These are phyloP conservation scores for Calonectria multiphialidica DNA, from an alignment of 2,329 filamentous ascomycete species.

Conservation along the genomic window DNA sequence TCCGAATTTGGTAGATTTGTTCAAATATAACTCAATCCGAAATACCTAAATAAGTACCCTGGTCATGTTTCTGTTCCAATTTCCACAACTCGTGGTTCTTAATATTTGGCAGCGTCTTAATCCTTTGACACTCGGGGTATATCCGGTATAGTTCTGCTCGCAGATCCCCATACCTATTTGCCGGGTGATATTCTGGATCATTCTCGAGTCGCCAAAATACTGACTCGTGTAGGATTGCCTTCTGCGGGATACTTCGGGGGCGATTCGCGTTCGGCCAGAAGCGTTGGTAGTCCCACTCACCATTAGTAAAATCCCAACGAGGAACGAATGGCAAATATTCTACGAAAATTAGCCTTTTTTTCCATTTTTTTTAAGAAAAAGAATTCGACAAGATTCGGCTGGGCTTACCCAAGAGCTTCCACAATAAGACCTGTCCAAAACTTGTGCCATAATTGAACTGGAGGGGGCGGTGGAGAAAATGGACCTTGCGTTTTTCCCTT, in stretches of 20 bases:
- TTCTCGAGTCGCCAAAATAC: background rate
- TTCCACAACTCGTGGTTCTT: too few species aligned
- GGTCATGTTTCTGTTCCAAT: too few species aligned
- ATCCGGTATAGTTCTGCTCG: too few species aligned
- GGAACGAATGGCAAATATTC: conserved; percentile 55
- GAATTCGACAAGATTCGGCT: too few species aligned
- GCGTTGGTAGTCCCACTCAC: conserved; percentile 47
- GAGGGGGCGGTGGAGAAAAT: conserved; percentile 54
- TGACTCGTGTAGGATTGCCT: conserved; percentile 51
- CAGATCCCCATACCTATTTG: background rate
- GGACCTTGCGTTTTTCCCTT: conserved; percentile 46
- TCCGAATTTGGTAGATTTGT: too few species aligned
- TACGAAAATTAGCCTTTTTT: conserved; percentile 24
- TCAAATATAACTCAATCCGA: too few species aligned
- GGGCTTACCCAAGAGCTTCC: conserved; percentile 57
- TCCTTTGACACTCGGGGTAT: too few species aligned
- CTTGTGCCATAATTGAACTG: conserved; percentile 50
- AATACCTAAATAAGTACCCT: too few species aligned
- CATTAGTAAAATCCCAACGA: conserved; percentile 52
- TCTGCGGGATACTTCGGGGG: conserved; percentile 53
- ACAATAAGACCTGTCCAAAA: conserved; percentile 54
- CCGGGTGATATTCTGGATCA: background rate
- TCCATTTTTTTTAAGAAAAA: too few species aligned
- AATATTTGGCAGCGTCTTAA: too few species aligned
- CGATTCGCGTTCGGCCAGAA: conserved; percentile 53